These are phyloP conservation scores for Asterochloris sp. DNA, from an alignment of 139 green algal genomes.

Conservation along the genomic window DNA sequence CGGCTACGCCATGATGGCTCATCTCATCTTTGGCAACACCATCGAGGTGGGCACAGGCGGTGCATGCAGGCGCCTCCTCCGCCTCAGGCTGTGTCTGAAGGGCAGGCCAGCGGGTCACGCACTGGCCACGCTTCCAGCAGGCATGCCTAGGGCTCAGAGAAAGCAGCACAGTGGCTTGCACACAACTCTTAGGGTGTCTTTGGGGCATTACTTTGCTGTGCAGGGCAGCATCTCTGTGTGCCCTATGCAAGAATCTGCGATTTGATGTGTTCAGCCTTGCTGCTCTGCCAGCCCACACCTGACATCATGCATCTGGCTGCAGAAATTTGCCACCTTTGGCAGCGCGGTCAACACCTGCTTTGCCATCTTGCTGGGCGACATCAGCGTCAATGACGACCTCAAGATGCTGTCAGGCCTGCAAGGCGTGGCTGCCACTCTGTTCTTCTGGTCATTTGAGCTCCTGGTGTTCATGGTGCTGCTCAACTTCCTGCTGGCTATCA, in stretches of 20 bases:
- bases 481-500: slow-evolving; percentile 89
- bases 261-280: too few relatives aligned
- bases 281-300: too few relatives aligned
- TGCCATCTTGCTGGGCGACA: slow-evolving; percentile 78
- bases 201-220: too few relatives aligned
- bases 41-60: slow-evolving; percentile 21
- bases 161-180: too few relatives aligned
- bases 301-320: not conserved
- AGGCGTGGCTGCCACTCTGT: slow-evolving; percentile 52
- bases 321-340: slow-evolving; percentile 59
- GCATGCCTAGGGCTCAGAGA: too few relatives aligned
- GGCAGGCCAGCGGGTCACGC: too few relatives aligned
- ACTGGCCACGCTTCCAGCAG: too few relatives aligned
- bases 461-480: slow-evolving; percentile 88
- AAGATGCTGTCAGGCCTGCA: slow-evolving; percentile 62
- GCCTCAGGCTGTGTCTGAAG: too few relatives aligned
- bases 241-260: too few relatives aligned
- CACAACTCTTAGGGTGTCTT: too few relatives aligned
- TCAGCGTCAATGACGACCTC: slow-evolving; percentile 61
- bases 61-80: too few relatives aligned
- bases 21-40: slow-evolving; percentile 81
- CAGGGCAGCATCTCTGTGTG: too few relatives aligned
- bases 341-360: slow-evolving; percentile 75
- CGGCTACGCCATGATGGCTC: slow-evolving; percentile 75
- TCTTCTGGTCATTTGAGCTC: slow-evolving; percentile 83